Conservation (phyloP, 306 rosid species). For the Quercus ilex region DNA sequence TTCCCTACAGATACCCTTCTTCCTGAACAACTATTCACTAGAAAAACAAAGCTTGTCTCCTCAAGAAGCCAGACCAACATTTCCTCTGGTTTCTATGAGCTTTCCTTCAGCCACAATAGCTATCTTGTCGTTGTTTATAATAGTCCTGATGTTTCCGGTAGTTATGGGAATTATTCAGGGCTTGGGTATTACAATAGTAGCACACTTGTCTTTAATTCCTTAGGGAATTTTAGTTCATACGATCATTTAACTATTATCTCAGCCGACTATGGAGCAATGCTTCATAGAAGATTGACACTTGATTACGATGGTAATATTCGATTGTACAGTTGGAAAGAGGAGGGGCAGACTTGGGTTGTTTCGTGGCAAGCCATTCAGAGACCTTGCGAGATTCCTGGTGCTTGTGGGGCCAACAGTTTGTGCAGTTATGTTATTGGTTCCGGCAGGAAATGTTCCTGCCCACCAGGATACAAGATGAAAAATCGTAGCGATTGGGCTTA, state of each 20-base stretch:
- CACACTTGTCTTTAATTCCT: slow-evolving; percentile 4
- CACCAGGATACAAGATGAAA: slow-evolving; percentile 19
- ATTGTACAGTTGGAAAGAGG: slow-evolving; percentile 20
- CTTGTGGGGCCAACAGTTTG: slow-evolving; percentile 35
- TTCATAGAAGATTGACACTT: slow-evolving; percentile 20
- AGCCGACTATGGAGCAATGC: slow-evolving; percentile 21
- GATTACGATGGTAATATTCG: slow-evolving; percentile 35
- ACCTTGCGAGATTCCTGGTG: slow-evolving; percentile 16
- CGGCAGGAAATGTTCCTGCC: slow-evolving; percentile 26
- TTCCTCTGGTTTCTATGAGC: slow-evolving; percentile 32
- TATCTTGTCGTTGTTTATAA: slow-evolving; percentile 7
- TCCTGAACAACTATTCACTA: slow-evolving; percentile 32
- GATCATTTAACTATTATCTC: slow-evolving; percentile 7
- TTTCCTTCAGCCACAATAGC: neutral
- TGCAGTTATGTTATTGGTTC: slow-evolving; percentile 5
- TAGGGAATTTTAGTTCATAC: neutral
- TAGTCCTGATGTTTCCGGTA: slow-evolving; percentile 21
- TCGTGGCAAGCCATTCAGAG: slow-evolving; percentile 15
- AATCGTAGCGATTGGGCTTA: slow-evolving; percentile 26
- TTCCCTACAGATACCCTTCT: slow-evolving; percentile 44
- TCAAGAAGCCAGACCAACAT: slow-evolving; percentile 18
- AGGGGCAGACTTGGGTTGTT: slow-evolving; percentile 18
- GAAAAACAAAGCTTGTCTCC: slow-evolving; percentile 20
- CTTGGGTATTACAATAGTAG: slow-evolving; percentile 7
- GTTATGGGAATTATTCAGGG: slow-evolving; percentile 19